Base-by-base conservation (phyloP, 148 eudicot species). In the Camellia lanceoleosa region DNA sequence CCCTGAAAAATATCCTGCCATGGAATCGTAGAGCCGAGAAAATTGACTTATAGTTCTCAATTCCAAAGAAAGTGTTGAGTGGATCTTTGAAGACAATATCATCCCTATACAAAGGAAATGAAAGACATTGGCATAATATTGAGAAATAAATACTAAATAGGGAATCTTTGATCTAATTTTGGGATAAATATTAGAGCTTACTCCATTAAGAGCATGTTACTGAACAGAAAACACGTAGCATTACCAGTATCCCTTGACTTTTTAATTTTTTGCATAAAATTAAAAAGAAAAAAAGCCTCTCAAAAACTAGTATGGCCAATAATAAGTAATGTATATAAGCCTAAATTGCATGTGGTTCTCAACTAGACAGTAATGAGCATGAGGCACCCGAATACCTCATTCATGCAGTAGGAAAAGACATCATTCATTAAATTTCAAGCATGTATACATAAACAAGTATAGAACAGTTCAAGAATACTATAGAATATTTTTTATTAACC, bases 1-100 rank as follows among this genome's bases (percentile, higher is more conserved):
- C 97, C 87, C 66, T 84, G 77, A 95, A 95, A 75, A 95, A 93
- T 74, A 95, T 80, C 78, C 64, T 88, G 62, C 97, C 97, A n/a
- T 90, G 89, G 73, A 93, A 90, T 68, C 97, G 78, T 54, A 95
- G 65, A 0, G 92, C 94, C 97, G 94, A 87, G 74, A 92, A 93
- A 76, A 95, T 86, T 19, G 97, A 85, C 80, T 94, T 94, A n/a
- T 94, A 94, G 79, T 91, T 91, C 59, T 94, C 91, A 56, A 94
- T 89, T 55, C 98, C 97, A 61, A 80, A 79, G 74, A 94, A 90
- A 41, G 90, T 93, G 89, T 94, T 91, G 70, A 91, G 80, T 23
- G 98, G 98, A 82, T 94, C 97, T 83, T 82, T 91, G 84, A 92
- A 94, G 81, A 90, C 95, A 43, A 94, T 89, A 76, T 94, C 98